These are phyloP conservation scores for Darksidea phi DNA, from an alignment of 495 filamentous ascomycete genomes.

Conservation along the genomic window DNA sequence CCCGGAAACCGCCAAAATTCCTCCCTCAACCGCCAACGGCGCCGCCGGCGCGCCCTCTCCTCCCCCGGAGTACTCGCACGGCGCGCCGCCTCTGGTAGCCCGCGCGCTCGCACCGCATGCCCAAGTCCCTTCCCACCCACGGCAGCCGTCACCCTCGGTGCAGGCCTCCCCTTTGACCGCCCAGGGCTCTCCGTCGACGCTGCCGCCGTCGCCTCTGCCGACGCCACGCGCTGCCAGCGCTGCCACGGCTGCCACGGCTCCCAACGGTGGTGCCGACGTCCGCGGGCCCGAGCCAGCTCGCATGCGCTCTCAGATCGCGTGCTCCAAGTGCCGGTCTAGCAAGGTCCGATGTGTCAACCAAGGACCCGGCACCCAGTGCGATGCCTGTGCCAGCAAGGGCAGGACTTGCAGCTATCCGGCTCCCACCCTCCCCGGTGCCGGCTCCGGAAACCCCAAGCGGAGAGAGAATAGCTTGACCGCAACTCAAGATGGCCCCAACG, in stretches of 20 bases:
- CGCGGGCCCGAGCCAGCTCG: conserved; percentile 34
- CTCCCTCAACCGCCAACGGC: conserved; percentile 9
- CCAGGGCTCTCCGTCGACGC: neutral
- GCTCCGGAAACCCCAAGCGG: neutral
- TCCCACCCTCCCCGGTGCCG: neutral
- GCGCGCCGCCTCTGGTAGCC: conserved; percentile 5
- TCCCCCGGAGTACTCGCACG: conserved; percentile 15
- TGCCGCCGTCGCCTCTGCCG: conserved; percentile 1
- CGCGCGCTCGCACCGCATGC: conserved; percentile 17
- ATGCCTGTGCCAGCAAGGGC: neutral
- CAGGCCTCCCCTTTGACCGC: conserved; percentile 1
- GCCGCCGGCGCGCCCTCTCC: conserved; percentile 19
- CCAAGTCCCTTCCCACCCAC: neutral
- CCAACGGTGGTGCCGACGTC: conserved; percentile 1
- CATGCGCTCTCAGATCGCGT: conserved; percentile 80
- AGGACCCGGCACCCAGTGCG: neutral
- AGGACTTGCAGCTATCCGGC: neutral
- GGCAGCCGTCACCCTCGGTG: conserved; percentile 3
- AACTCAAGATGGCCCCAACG: neutral
- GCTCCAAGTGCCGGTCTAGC: conserved; percentile 62
- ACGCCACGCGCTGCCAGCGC: neutral
- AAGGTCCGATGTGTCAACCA: conserved; percentile 15
- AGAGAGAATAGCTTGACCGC: neutral
- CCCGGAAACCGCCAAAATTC: conserved; percentile 33
- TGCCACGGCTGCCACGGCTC: too few relatives aligned